phyloP scores from a whole-genome alignment of 108 stramenopile genomes.

The Fistulifera pelliculosa region DNA sequence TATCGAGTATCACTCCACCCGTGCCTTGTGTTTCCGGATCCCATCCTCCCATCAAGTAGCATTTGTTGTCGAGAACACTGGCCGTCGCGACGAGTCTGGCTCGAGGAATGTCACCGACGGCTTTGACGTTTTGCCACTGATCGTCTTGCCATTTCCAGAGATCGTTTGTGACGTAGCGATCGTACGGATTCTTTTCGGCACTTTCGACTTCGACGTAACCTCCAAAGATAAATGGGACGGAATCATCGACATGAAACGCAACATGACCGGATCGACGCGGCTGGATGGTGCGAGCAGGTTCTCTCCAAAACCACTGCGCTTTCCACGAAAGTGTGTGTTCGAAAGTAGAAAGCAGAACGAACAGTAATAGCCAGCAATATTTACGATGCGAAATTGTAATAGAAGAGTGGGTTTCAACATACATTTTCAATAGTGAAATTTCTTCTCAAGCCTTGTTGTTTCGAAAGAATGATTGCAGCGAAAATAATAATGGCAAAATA shows the following conservation, averaged over 20 bases:
- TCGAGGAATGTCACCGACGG: slow-evolving; percentile 30
- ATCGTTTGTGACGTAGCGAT: slow-evolving; percentile 36
- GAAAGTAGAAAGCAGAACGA: too few species aligned
- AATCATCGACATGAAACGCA: slow-evolving; percentile 24
- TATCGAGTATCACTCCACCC: slow-evolving; percentile 51
- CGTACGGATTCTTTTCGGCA: slow-evolving; percentile 11
- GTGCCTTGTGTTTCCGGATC: slow-evolving; percentile 56
- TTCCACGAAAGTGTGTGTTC: slow-evolving; percentile 9
- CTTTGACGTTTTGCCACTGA: slow-evolving; percentile 23
- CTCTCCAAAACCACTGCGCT: slow-evolving; percentile 27
- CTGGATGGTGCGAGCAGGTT: slow-evolving; percentile 1
- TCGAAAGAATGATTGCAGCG: too few species aligned
- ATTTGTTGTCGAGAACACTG: slow-evolving; percentile 6
- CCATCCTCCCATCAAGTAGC: slow-evolving; percentile 59
- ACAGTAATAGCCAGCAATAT: too few species aligned
- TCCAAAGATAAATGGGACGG: slow-evolving; percentile 37
- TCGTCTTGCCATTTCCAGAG: slow-evolving; percentile 38
- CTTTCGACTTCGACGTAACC: slow-evolving; percentile 53
- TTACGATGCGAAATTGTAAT: too few species aligned
- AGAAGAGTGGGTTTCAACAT: too few species aligned
- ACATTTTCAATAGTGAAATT: too few species aligned
- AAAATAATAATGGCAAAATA: too few species aligned
- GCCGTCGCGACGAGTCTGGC: slow-evolving; percentile 49
- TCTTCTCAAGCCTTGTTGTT: too few species aligned
- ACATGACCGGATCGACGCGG: slow-evolving; percentile 63